A percentile compares a stretch with the other conserved stretches of the same genome.
Conservation (phyloP, 768 basidiomycete genomes). For the Mycena galericulata region DNA sequence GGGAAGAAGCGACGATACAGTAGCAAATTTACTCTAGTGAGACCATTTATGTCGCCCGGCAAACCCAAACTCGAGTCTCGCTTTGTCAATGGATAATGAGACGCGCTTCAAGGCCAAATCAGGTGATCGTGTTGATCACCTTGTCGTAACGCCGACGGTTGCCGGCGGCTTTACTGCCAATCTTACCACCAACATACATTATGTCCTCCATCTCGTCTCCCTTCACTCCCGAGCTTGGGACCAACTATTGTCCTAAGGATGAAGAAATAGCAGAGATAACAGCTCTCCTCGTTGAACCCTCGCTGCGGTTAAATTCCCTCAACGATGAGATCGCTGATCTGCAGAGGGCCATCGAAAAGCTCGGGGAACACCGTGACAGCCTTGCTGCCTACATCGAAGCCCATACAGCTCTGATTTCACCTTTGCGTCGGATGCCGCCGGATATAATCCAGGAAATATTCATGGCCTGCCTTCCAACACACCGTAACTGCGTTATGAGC, state of each 20-base stretch:
- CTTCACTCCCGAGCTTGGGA: conserved; percentile 9
- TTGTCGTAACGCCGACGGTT: no score
- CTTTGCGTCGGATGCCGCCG: not conserved
- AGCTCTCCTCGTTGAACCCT: conserved; percentile 1
- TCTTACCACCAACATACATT: no score
- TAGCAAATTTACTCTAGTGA: no score
- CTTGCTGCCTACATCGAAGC: not conserved
- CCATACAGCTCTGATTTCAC: conserved; percentile 3
- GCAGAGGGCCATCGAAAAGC: not conserved
- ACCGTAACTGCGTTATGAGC: conserved; percentile 12
- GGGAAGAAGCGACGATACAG: no score
- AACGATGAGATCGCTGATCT: conserved; percentile 13
- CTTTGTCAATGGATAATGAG: no score
- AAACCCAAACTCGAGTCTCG: no score
- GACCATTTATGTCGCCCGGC: no score
- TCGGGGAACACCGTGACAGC: not conserved
- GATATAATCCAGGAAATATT: conserved; percentile 4
- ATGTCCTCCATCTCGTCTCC: conserved; percentile 27
- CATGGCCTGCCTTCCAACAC: conserved; percentile 1
- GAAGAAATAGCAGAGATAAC: conserved; percentile 9
- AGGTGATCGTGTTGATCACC: no score
- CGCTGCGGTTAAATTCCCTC: not conserved
- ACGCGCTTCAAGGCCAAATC: no score
- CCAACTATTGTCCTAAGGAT: conserved; percentile 23
- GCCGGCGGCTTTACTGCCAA: no score